Base-by-base conservation (phyloP, 371 early-diverging fungal genomes). In the Mortierella sp. region DNA sequence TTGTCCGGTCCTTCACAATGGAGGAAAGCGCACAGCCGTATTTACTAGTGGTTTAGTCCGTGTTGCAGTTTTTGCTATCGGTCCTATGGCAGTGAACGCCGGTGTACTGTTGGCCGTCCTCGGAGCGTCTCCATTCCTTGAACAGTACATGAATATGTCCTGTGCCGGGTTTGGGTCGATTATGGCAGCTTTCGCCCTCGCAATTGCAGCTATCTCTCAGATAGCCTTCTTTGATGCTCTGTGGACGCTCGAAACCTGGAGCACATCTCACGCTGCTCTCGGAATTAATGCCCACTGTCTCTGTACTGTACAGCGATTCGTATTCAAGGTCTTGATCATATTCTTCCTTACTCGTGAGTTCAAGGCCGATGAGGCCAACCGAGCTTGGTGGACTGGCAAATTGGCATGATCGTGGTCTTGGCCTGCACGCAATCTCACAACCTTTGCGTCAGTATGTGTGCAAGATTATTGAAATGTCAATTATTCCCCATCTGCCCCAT, bases 371-470 rank as follows among this genome's bases (percentile, higher is more conserved):
- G 93, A 92, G 72, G 86, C 94, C 24, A 95, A 95, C 72, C 85
- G 90, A 45, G 96, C 95, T 10, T 96, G 96, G 96, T 96, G 96
- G 97, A 94, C 94, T 7, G 97, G 97, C 36, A 89, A 89, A 65
- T 96, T 96, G 97, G 96, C 90, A 92, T 53, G 92, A 92, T 32
- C 90, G 92, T 55, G 95, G 93, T 48, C 86, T 94, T 84, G 95
- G 95, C 72, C 88, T 84, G 81, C 79, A 87, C 83, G 92, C 90
- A 11, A 69, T 92, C 11, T 89, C 92, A 24, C 92, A 93, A 76
- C 94, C 95, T 9, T 76, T 90, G 67, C 90, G 96, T 50, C 96
- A 96, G 83, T 94, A 88, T 72, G 63, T 94, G 33, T 94, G 95
- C 88, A 96, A 96, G 87, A 88, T 93, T 55, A 90, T 95, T 53